Conservation (phyloP, 306 rosid species). For the Prunus campanulata region DNA sequence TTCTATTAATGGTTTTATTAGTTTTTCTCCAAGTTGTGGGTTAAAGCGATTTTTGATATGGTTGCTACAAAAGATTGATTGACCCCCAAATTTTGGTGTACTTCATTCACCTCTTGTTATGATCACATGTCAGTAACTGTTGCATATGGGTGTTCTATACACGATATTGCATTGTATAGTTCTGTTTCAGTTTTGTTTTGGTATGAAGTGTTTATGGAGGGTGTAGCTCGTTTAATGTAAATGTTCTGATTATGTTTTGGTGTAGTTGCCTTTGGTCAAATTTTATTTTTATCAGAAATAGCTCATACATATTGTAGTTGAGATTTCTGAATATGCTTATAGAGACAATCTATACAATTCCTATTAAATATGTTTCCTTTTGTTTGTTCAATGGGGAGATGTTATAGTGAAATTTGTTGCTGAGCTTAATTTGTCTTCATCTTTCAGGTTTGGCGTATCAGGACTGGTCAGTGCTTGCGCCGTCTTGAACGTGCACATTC, state of each 20-base stretch:
- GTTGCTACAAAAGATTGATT: background rate
- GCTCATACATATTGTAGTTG: background rate
- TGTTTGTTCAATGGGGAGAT: background rate
- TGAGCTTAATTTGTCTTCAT: slow-evolving; percentile 5
- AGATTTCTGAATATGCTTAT: background rate
- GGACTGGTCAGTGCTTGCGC: slow-evolving; percentile 99
- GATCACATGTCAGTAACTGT: background rate
- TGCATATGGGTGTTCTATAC: slow-evolving; percentile 1
- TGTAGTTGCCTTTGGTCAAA: background rate
- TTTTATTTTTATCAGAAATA: background rate
- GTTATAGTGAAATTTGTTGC: background rate
- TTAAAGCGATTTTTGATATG: background rate
- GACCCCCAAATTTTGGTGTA: background rate
- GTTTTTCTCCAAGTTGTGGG: background rate
- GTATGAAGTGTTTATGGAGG: background rate
- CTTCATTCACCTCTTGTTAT: background rate
- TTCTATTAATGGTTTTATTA: background rate
- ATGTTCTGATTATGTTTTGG: background rate
- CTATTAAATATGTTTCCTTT: background rate
- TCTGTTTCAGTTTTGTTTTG: background rate
- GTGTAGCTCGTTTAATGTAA: background rate
- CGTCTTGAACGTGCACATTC: slow-evolving; percentile 98
- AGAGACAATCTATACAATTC: background rate
- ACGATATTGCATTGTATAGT: background rate
- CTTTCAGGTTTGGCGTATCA: slow-evolving; percentile 88